These are phyloP conservation scores for Chrysoporthe austroafricana DNA, from an alignment of 2,329 filamentous ascomycete species.

Conservation along the genomic window DNA sequence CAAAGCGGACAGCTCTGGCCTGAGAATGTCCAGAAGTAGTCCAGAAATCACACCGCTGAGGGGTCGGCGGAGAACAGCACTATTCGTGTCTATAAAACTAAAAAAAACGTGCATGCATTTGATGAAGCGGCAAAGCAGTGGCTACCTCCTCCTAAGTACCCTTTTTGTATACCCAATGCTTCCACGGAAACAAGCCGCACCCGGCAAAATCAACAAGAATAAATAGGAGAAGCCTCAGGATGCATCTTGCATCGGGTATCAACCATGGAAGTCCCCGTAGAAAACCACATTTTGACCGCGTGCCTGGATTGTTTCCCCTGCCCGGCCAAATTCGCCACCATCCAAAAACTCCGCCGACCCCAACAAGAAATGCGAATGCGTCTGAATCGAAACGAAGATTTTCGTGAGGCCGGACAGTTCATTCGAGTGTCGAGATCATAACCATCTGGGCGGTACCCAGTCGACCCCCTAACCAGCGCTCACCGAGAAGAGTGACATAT, in stretches of 20 bases:
- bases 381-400: not conserved
- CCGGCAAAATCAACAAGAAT: not conserved
- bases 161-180: conserved; percentile 4
- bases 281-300: conserved; percentile 25
- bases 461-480: conserved; percentile 31
- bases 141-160: not conserved
- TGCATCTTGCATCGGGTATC: conserved; percentile 28
- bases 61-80: too few relatives aligned
- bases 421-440: conserved; percentile 1
- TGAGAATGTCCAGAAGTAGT: too few relatives aligned
- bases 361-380: not conserved
- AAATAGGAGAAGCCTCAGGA: conserved; percentile 20
- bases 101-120: not conserved
- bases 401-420: not conserved
- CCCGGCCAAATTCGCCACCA: not conserved
- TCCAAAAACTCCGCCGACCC: not conserved
- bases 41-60: too few relatives aligned
- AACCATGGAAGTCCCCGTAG: conserved; percentile 24
- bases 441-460: not conserved
- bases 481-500: conserved; percentile 49
- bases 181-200: not conserved
- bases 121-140: not conserved
- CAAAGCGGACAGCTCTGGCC: too few relatives aligned
- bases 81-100: not conserved
- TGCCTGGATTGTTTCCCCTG: not conserved